phyloP scores from a whole-genome alignment of 1,139 yeast species.

The Zygoascus sp. region DNA sequence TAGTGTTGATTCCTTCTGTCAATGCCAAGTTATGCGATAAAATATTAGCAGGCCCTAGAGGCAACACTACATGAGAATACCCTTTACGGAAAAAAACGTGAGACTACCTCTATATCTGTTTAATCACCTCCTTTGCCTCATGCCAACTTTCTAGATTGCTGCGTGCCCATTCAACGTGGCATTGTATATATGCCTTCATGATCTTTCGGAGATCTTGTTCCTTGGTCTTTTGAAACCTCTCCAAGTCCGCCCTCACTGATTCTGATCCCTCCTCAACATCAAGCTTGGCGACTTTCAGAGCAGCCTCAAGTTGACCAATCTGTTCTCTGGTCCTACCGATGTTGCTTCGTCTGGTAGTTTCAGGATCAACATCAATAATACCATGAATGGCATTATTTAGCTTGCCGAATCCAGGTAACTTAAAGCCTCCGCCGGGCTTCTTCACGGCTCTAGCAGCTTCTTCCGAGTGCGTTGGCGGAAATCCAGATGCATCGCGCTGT shows the following conservation, averaged over 20 bases:
- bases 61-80: too few species aligned
- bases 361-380: slow-evolving; percentile 68
- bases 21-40: too few species aligned
- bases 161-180: slow-evolving; percentile 64
- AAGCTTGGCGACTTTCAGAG: slow-evolving; percentile 52
- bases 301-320: slow-evolving; percentile 51
- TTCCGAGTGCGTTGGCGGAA: slow-evolving; percentile 30
- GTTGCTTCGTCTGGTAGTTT: slow-evolving; percentile 55
- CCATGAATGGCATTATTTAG: slow-evolving; percentile 62
- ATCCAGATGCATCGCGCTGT: slow-evolving; percentile 5
- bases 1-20: too few species aligned
- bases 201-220: slow-evolving; percentile 45
- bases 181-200: slow-evolving; percentile 52
- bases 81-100: not conserved
- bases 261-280: slow-evolving; percentile 54
- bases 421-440: slow-evolving; percentile 35
- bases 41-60: too few species aligned
- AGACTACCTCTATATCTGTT: slow-evolving; percentile 18
- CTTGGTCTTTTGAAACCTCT: slow-evolving; percentile 44
- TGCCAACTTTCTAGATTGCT: slow-evolving; percentile 72
- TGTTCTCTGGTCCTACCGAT: slow-evolving; percentile 50
- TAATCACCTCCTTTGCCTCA: slow-evolving; percentile 46
- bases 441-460: slow-evolving; percentile 19
- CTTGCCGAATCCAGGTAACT: slow-evolving; percentile 46
- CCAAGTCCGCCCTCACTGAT: slow-evolving; percentile 46